phyloP scores from a whole-genome alignment of 805 yeast species.

The Yarrowia divulgata region DNA sequence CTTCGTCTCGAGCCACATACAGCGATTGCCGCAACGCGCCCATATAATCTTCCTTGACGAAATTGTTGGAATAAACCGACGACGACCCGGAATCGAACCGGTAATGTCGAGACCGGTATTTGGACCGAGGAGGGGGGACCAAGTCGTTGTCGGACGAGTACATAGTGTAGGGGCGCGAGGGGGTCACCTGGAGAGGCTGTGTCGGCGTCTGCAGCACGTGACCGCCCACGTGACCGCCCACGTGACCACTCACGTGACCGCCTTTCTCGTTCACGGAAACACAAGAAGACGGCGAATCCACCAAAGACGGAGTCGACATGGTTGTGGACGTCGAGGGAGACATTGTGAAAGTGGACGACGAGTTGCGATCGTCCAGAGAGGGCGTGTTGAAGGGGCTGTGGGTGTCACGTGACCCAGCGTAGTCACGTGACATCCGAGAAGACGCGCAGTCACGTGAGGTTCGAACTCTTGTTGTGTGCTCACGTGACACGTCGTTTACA shows the following conservation, averaged over 20 bases:
- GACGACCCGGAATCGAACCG: constrained; percentile 22
- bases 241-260: background rate
- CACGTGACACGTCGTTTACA: too few relatives aligned
- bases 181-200: background rate
- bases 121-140: constrained; percentile 39
- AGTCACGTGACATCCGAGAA: too few relatives aligned
- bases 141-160: constrained; percentile 23
- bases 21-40: background rate
- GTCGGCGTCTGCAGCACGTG: too few relatives aligned
- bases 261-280: background rate
- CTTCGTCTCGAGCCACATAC: background rate
- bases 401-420: too few relatives aligned
- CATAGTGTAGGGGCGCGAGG: constrained; percentile 8
- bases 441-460: too few relatives aligned
- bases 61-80: background rate
- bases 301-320: constrained; percentile 29
- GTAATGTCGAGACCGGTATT: constrained; percentile 28
- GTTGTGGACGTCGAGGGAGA: constrained; percentile 24
- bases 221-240: too few relatives aligned
- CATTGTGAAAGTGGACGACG: constrained; percentile 26
- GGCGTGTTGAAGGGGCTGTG: background rate
- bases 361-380: constrained; percentile 20
- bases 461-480: too few relatives aligned
- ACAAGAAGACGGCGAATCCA: constrained; percentile 14
- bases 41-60: constrained; percentile 29